These are phyloP conservation scores for Wickerhamomyces canadensis DNA, from an alignment of 805 yeast genomes.

Conservation along the genomic window DNA sequence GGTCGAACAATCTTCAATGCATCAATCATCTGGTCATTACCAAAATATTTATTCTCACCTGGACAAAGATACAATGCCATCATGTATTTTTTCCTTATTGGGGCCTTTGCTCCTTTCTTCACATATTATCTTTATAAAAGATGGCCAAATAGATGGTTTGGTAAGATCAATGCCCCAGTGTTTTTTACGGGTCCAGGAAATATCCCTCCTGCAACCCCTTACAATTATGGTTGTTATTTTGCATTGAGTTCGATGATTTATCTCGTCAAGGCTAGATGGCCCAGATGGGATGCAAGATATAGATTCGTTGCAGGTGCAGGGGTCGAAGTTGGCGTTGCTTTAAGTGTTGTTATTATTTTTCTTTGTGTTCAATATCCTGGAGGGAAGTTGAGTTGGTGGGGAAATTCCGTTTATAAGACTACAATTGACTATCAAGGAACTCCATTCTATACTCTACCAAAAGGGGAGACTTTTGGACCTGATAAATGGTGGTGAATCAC, in stretches of 20 bases:
- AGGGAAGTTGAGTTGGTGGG: conserved; percentile 50
- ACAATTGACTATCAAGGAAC: conserved; percentile 29
- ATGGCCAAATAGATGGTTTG: conserved; percentile 26
- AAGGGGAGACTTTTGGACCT: conserved; percentile 47
- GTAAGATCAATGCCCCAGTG: conserved; percentile 53
- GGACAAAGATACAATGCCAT: conserved; percentile 49
- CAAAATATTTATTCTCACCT: conserved; percentile 41
- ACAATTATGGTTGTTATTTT: conserved; percentile 55
- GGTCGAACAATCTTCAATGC: conserved; percentile 42
- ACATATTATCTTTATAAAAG: conserved; percentile 26
- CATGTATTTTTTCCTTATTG: conserved; percentile 51
- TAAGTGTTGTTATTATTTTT: conserved; percentile 50
- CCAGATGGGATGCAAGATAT: conserved; percentile 56
- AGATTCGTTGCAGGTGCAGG: conserved; percentile 56
- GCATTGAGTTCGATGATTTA: conserved; percentile 38
- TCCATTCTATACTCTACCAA: conserved; percentile 28
- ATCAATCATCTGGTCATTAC: conserved; percentile 48
- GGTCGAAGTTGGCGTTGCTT: conserved; percentile 60
- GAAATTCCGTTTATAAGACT: conserved; percentile 43
- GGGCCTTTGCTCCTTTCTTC: conserved; percentile 36
- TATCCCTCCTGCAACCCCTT: conserved; percentile 73
- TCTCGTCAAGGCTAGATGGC: conserved; percentile 40
- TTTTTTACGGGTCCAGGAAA: conserved; percentile 55
- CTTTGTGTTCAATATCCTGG: conserved; percentile 45
- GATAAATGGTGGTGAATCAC: conserved; percentile 40